These are phyloP conservation scores for Pseudogymnoascus sp. DNA, from an alignment of 2,329 filamentous ascomycete genomes.

Conservation along the genomic window DNA sequence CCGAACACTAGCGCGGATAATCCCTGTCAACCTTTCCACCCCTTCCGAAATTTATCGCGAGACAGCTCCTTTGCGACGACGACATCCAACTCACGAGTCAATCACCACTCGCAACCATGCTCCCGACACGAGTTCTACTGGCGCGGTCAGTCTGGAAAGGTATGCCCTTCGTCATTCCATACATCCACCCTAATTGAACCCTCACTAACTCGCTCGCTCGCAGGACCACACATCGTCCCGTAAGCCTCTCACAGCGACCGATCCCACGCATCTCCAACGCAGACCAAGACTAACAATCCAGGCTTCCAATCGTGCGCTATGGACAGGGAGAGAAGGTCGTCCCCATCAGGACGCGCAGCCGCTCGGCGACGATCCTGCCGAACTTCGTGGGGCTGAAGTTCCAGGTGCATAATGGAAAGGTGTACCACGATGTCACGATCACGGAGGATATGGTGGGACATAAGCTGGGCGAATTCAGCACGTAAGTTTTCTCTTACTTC, in stretches of 20 bases:
- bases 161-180: conserved; percentile 28
- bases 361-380: conserved; percentile 64
- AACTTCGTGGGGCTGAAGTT: conserved; percentile 67
- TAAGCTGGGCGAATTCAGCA: conserved; percentile 67
- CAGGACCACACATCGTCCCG: conserved; percentile 67
- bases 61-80: not conserved
- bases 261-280: conserved; percentile 17
- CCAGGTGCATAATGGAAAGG: conserved; percentile 67
- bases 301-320: conserved; percentile 44
- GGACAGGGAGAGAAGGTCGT: conserved; percentile 47
- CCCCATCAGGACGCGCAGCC: conserved; percentile 63
- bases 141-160: conserved; percentile 71
- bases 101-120: conserved; percentile 39
- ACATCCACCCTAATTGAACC: conserved; percentile 10
- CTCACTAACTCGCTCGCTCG: conserved; percentile 20
- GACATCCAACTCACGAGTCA: conserved; percentile 9
- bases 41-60: conserved; percentile 7
- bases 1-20: conserved; percentile 2
- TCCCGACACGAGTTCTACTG: conserved; percentile 50
- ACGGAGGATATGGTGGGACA: conserved; percentile 74
- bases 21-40: conserved; percentile 10
- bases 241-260: conserved; percentile 36
- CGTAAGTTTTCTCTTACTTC: conserved; percentile 43
- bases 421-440: conserved; percentile 60
- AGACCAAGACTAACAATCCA: conserved; percentile 36